Percentiles rank a stretch among this genome's conserved stretches.
Conservation (phyloP, 73 alveolate species). For the Diophrys appendiculata region DNA sequence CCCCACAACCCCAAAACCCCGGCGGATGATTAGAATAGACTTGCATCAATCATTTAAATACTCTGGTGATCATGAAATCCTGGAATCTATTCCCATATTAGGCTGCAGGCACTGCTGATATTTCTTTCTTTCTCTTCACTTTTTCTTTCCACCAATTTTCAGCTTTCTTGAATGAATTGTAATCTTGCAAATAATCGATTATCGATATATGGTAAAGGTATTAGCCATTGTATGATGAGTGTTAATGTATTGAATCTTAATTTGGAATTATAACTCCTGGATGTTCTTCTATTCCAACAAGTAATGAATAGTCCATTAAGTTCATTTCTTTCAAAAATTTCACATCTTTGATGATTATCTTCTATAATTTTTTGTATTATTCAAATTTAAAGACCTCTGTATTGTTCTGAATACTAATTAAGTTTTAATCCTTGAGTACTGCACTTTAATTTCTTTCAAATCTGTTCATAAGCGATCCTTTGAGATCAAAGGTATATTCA, state of each 20-base stretch:
- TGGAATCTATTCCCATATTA: slow-evolving; percentile 39
- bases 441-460: slow-evolving; percentile 51
- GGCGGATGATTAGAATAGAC: too few relatives aligned
- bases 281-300: slow-evolving; percentile 38
- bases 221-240: not conserved
- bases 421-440: slow-evolving; percentile 83
- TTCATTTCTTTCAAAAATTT: slow-evolving; percentile 37
- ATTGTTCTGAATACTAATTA: slow-evolving; percentile 44
- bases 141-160: slow-evolving; percentile 68
- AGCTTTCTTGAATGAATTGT: slow-evolving; percentile 67
- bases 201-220: slow-evolving; percentile 82
- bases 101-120: slow-evolving; percentile 65
- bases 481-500: slow-evolving; percentile 83
- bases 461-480: slow-evolving; percentile 85
- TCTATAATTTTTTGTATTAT: slow-evolving; percentile 10
- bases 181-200: slow-evolving; percentile 85
- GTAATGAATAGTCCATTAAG: slow-evolving; percentile 73
- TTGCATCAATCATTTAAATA: too few relatives aligned
- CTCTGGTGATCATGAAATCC: slow-evolving; percentile 34
- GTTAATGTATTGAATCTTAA: not conserved
- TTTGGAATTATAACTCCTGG: slow-evolving; percentile 3
- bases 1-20: too few relatives aligned
- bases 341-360: slow-evolving; percentile 45
- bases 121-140: slow-evolving; percentile 64
- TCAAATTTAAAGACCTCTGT: slow-evolving; percentile 15